A percentile compares a stretch with the other conserved stretches of the same genome.
Conservation (phyloP, 1,139 yeast species). For the Zhuliangozyma parablackwelliae region DNA sequence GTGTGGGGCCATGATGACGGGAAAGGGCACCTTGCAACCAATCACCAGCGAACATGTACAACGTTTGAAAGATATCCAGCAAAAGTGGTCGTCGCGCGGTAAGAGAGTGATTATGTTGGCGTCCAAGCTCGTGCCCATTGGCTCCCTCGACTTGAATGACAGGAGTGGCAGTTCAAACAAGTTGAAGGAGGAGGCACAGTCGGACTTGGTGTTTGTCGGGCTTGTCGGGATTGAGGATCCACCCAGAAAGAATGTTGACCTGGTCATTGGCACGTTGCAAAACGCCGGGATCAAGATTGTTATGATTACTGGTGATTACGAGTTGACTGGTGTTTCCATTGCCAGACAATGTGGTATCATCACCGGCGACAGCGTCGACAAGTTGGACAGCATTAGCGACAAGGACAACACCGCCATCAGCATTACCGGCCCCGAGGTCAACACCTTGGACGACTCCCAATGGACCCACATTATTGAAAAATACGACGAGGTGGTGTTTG, state of each 20-base stretch:
- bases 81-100: constrained; percentile 38
- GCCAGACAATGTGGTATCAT: constrained; percentile 45
- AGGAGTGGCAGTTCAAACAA: constrained; percentile 12
- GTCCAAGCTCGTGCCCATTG: constrained; percentile 17
- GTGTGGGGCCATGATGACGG: too few relatives aligned
- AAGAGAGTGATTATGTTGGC: constrained; percentile 44
- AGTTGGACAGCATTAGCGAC: constrained; percentile 12
- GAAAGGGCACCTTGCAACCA: too few relatives aligned
- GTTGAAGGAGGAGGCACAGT: constrained; percentile 11
- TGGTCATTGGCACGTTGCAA: constrained; percentile 33
- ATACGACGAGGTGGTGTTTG: constrained; percentile 45
- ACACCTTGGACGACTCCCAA: constrained; percentile 32
- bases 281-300: constrained; percentile 47
- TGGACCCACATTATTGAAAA: constrained; percentile 33
- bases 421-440: constrained; percentile 38
- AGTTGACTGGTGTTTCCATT: constrained; percentile 49
- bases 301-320: constrained; percentile 56
- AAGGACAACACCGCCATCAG: constrained; percentile 23
- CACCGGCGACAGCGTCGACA: constrained; percentile 23
- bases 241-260: constrained; percentile 41
- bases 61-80: constrained; percentile 24
- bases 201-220: constrained; percentile 32
- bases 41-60: constrained; percentile 1
- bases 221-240: constrained; percentile 50
- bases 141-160: constrained; percentile 6